These are phyloP conservation scores for Exsudoporus floridanus DNA, from an alignment of 1,284 basidiomycete genomes.

Conservation along the genomic window DNA sequence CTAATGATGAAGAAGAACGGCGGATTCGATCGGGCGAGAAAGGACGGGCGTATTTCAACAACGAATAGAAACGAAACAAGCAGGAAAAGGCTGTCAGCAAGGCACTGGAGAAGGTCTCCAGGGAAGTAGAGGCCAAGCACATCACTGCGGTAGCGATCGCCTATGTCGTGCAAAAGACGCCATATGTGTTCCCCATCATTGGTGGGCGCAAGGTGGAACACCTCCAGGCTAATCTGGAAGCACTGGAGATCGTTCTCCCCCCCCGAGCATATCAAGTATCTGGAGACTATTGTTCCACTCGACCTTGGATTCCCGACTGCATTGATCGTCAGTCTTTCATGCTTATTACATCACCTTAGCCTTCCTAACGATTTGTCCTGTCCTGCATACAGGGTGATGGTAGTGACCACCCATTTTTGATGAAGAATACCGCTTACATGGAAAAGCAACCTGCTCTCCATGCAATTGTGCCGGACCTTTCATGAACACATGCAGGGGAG, in stretches of 20 bases:
- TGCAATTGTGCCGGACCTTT: slow-evolving; percentile 16
- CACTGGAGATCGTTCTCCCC: not conserved
- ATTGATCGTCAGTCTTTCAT: slow-evolving; percentile 36
- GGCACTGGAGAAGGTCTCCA: slow-evolving; percentile 3
- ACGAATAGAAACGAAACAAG: slow-evolving; percentile 27
- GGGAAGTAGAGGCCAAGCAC: slow-evolving; percentile 3
- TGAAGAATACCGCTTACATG: slow-evolving; percentile 20
- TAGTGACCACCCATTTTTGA: slow-evolving; percentile 5
- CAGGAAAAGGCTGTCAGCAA: slow-evolving; percentile 17
- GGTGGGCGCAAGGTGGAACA: not conserved
- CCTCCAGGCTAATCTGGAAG: not conserved
- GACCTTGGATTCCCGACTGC: slow-evolving; percentile 43
- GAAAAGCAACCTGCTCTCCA: slow-evolving; percentile 22
- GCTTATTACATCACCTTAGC: slow-evolving; percentile 20
- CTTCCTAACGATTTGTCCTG: slow-evolving; percentile 11
- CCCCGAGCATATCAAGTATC: not conserved
- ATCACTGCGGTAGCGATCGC: slow-evolving; percentile 42
- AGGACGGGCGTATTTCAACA: slow-evolving; percentile 9
- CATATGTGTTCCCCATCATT: not conserved
- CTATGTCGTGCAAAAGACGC: slow-evolving; percentile 41
- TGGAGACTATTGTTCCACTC: slow-evolving; percentile 35
- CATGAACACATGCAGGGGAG: too few species aligned
- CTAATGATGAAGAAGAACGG: slow-evolving; percentile 28
- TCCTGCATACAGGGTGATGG: slow-evolving; percentile 28
- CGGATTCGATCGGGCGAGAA: slow-evolving; percentile 22